A percentile compares a stretch with the other conserved stretches of the same genome.
Evolutionary conservation across 2,329 filamentous ascomycete genomes (phyloP).

Genomic region (Diaporthe sp.): DNA sequence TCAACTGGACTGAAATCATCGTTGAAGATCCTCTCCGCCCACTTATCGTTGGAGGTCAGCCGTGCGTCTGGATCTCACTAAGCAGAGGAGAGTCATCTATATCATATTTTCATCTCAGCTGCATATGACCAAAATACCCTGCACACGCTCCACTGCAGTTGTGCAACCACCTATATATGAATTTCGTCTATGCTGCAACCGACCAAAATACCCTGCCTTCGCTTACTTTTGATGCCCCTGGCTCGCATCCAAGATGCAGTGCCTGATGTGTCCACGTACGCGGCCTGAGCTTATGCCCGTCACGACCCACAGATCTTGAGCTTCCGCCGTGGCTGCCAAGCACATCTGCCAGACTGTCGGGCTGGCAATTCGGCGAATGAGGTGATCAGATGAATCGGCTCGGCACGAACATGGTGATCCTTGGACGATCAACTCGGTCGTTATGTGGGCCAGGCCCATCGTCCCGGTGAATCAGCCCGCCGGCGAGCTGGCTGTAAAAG

Average conservation of each 20-base stretch:
- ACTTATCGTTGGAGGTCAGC: not conserved
- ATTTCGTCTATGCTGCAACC: too few relatives aligned
- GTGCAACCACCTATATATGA: too few relatives aligned
- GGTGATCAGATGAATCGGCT: slow-evolving; percentile 1
- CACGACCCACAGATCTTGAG: slow-evolving; percentile 31
- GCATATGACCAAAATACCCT: not conserved
- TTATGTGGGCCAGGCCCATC: slow-evolving; percentile 1
- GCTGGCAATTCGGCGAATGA: not conserved
- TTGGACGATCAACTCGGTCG: not conserved
- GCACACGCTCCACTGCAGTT: not conserved
- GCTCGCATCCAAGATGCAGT: not conserved
- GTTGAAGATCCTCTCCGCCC: too few relatives aligned
- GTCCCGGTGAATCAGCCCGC: not conserved
- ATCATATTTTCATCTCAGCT: not conserved
- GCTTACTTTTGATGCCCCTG: too few relatives aligned
- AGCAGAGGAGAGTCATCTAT: not conserved
- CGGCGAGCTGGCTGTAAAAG: slow-evolving; percentile 16
- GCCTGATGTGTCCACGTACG: not conserved
- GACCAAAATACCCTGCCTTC: too few relatives aligned
- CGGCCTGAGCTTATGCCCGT: not conserved
- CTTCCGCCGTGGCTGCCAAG: slow-evolving; percentile 20
- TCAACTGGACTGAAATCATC: not conserved
- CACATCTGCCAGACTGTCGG: too few relatives aligned
- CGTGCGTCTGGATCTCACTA: not conserved
- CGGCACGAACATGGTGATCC: not conserved